These are phyloP conservation scores for Peltaster fructicola DNA, from an alignment of 2,329 filamentous ascomycete species.

Conservation along the genomic window DNA sequence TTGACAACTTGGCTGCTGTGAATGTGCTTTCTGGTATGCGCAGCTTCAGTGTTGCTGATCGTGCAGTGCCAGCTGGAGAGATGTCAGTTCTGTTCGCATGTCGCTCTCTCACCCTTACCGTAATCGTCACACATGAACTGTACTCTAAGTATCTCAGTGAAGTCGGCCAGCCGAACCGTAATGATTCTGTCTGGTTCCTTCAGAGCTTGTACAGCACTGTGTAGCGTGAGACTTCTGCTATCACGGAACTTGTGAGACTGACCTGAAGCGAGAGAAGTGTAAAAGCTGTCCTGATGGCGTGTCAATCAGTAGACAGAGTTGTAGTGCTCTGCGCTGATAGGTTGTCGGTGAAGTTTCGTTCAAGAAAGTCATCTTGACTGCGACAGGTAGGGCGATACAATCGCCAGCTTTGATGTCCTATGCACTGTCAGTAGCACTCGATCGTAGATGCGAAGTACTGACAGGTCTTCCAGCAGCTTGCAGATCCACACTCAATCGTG, in stretches of 20 bases:
- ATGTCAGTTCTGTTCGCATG: no score
- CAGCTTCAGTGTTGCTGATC: slow-evolving; percentile 34
- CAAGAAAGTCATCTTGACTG: slow-evolving; percentile 49
- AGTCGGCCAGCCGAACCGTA: no score
- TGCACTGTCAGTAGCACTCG: slow-evolving; percentile 8
- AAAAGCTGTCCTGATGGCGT: slow-evolving; percentile 49
- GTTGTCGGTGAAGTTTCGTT: slow-evolving; percentile 44
- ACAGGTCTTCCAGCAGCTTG: slow-evolving; percentile 31
- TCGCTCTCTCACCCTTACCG: no score
- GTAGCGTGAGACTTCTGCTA: no score
- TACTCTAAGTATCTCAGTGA: no score
- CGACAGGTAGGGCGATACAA: slow-evolving; percentile 41
- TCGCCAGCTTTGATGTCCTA: slow-evolving; percentile 20
- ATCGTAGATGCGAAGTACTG: slow-evolving; percentile 15
- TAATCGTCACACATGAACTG: no score
- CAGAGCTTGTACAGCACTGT: no score
- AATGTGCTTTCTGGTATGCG: slow-evolving; percentile 31
- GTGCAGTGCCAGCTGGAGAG: slow-evolving; percentile 42
- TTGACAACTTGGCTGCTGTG: no score
- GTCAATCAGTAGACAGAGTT: slow-evolving; percentile 58
- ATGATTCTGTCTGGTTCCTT: no score
- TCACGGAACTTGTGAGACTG: no score
- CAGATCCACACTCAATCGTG: slow-evolving; percentile 41
- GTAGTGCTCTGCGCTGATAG: slow-evolving; percentile 49
- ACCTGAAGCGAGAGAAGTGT: slow-evolving; percentile 49